A percentile compares a stretch with the other conserved stretches of the same genome.
Conservation (phyloP, 108 stramenopile species). For the Pseudonitzschia delicatissima region DNA sequence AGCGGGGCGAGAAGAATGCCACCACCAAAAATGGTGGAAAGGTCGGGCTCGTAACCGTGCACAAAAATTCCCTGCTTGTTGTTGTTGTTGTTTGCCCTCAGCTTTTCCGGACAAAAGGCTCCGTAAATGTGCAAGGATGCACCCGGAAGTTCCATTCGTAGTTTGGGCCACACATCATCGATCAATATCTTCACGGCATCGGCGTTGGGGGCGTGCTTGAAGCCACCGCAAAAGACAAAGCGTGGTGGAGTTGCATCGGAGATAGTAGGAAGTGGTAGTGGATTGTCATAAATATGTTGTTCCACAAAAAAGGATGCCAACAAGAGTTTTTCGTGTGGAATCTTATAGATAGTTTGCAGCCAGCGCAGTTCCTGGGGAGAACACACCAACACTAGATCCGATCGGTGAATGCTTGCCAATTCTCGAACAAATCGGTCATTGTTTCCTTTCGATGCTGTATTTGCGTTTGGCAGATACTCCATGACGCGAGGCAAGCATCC, state of each 20-base stretch:
- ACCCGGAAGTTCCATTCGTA: constrained; percentile 42
- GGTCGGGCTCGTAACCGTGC: constrained; percentile 47
- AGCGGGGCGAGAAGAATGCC: constrained; percentile 74
- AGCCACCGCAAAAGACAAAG: constrained; percentile 58
- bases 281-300: background rate
- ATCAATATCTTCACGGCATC: constrained; percentile 59
- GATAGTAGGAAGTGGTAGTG: background rate
- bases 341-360: constrained; percentile 25
- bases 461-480: constrained; percentile 1
- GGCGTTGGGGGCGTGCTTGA: constrained; percentile 71
- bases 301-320: constrained; percentile 57
- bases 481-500: constrained; percentile 6
- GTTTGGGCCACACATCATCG: constrained; percentile 59
- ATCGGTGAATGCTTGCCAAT: constrained; percentile 63
- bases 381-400: constrained; percentile 67
- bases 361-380: constrained; percentile 51
- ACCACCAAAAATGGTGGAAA: constrained; percentile 31
- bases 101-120: constrained; percentile 49
- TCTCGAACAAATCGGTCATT: constrained; percentile 46
- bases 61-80: constrained; percentile 51
- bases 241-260: background rate
- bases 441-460: background rate
- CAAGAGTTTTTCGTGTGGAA: constrained; percentile 40
- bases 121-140: constrained; percentile 61
- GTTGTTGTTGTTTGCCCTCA: constrained; percentile 8